Percentiles rank a stretch among this genome's conserved stretches.
Conservation (phyloP, 352 stramenopile species). For the Peronospora destructor region DNA sequence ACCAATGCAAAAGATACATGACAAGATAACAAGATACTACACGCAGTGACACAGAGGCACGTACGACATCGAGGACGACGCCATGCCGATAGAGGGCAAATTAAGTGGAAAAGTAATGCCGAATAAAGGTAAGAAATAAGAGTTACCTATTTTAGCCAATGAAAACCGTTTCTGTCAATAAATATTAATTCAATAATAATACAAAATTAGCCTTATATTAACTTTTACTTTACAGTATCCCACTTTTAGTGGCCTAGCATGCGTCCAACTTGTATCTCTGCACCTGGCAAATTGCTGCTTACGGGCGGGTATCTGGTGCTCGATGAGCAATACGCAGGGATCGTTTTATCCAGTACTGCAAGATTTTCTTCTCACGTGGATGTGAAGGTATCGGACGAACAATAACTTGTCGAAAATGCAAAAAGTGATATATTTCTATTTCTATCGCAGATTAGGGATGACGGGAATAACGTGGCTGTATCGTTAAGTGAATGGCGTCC, state of each 20-base stretch:
- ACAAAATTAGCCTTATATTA: too few relatives aligned
- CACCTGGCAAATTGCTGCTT: conserved; percentile 95
- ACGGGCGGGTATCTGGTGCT: conserved; percentile 95
- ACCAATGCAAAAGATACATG: conserved; percentile 13
- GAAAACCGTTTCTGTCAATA: neutral
- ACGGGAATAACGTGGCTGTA: neutral
- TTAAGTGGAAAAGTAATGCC: conserved; percentile 5
- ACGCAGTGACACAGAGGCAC: conserved; percentile 1
- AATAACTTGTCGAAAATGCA: neutral
- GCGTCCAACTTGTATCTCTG: conserved; percentile 64
- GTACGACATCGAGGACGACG: conserved; percentile 26
- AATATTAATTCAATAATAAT: too few relatives aligned
- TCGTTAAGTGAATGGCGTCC: conserved; percentile 6
- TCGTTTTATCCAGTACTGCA: conserved; percentile 89
- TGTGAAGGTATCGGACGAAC: conserved; percentile 4
- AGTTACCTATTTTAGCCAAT: conserved; percentile 5
- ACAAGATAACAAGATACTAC: neutral
- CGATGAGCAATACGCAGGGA: conserved; percentile 81
- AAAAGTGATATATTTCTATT: neutral
- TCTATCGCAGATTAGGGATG: conserved; percentile 6
- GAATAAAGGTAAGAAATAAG: conserved; percentile 18
- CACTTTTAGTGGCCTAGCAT: neutral
- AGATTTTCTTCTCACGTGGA: conserved; percentile 89
- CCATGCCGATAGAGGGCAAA: conserved; percentile 11
- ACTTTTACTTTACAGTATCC: neutral